Evolutionary conservation across 768 basidiomycete species (phyloP), one percentile per base, ranked within the genome.

Genomic region (Suillus variegatus): DNA sequence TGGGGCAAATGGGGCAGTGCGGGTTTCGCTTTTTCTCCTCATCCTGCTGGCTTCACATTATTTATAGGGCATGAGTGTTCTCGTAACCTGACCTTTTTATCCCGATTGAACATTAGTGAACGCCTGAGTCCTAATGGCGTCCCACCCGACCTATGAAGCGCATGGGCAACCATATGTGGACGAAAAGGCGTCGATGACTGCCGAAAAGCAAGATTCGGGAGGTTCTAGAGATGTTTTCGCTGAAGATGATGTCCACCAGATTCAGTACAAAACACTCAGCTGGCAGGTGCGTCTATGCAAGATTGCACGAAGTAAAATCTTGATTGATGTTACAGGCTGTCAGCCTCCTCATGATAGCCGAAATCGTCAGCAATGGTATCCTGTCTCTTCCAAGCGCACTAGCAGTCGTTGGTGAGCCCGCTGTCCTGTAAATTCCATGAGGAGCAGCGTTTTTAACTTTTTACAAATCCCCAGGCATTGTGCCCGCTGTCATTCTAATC

Each of bases 321-420:
- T 54, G 20, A 25, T 41, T 43, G 20, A 32, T 7, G 25, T 62
- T 32, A 32, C 6, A 85, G 83, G 82, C 84, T 65, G 82, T 85
- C 9, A 73, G 77, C 32, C 67, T 84, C 60, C 72, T 86, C 22
- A 86, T 86, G 85, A 85, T 85, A 61, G 84, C 85, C 51, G 85
- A 85, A 70, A 85, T 85, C 32, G 84, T 86, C 41, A 83, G 82
- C 72, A 86, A 85, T 72, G 85, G 85, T 13, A 83, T 85, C 81
- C 70, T 86, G 18, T 84, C 85, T 18, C 75, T 86, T 7, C 85
- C 85, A 0, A 82, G 80, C 55, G 78, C 84, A 14, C 77, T 85
- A 64, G 85, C 85, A 8, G 81, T 80, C 3, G 83, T 85, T 61
- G 85, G 84, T 84, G 68, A 66, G 76, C 58, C 6, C 40, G 28